Base-by-base conservation (phyloP, 78 protist genomes). In the Chrysochromulina parva region DNA sequence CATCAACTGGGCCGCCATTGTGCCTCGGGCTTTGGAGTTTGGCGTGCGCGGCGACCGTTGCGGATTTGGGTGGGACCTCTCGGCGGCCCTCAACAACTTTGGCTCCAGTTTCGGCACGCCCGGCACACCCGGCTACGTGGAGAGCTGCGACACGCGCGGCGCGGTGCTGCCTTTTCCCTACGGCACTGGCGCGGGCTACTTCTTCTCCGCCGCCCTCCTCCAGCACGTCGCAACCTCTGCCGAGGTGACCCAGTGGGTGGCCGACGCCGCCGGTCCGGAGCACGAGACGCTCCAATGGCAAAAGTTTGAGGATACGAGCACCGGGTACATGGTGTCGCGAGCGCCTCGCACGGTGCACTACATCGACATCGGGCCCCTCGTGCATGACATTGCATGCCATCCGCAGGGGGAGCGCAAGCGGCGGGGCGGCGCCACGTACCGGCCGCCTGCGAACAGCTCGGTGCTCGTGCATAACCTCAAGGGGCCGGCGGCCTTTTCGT, bases 141-240 rank as follows among this genome's bases (percentile, higher is more conserved):
- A 10, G 52, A 11, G 52, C 13, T 71, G 80, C 80, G 80, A 71
- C 80, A 16, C 47, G 52, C 52, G 47, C 80, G 82, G 82, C 82
- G 82, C 57, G 13, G 82, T 74, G 55, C 82, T 19, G 55, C 82
- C 82, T 14, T 74, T 74, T 24, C 82, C 82, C 26, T 74, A 74
- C 82, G 82, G 57, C 13, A 74, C 82, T 9, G 82, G 82, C 57
- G 82, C 82, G 28, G 82, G 82, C 22, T 74, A 74, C 82, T 48
- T 74, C 82, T 74, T 74, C 82, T 74, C 82, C 26, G 55, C 57
- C 54, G n/a, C 54, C 57, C 55, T 74, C 28, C 82, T 74, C 28
- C 53, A 48, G 14, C 48, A 1, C 28, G 82, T 48, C 82, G 55
- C 82, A 13, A 48, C 14, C 24, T 20, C 28, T 6, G 28, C 71